A percentile compares a stretch with the other conserved stretches of the same genome.
Conservation (phyloP, 1,284 basidiomycete species). For the Fomitopsis pinicola region DNA sequence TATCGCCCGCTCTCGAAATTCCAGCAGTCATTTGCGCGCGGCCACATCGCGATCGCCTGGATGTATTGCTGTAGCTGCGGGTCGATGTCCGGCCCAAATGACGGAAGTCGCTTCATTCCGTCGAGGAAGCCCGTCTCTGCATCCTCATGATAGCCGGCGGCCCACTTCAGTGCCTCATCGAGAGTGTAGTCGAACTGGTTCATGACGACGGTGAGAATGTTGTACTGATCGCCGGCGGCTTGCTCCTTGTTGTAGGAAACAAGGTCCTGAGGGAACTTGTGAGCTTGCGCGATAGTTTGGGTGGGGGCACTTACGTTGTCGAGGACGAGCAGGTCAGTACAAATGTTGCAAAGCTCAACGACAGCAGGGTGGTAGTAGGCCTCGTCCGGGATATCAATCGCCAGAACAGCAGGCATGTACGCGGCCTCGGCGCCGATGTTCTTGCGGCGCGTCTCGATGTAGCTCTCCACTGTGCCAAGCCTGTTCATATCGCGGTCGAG, state of each 20-base stretch:
- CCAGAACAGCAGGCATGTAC: constrained; percentile 26
- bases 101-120: constrained; percentile 15
- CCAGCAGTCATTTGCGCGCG: constrained; percentile 29
- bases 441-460: constrained; percentile 25
- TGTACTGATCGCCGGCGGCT: constrained; percentile 22
- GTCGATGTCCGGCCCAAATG: constrained; percentile 19
- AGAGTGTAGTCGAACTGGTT: constrained; percentile 14
- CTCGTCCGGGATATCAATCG: constrained; percentile 29
- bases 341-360: constrained; percentile 15
- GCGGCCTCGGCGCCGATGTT: constrained; percentile 26
- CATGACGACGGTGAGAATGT: constrained; percentile 14
- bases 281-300: constrained; percentile 13
- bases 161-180: constrained; percentile 29
- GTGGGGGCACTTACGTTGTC: constrained; percentile 26
- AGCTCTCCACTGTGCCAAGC: constrained; percentile 26
- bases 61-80: constrained; percentile 26
- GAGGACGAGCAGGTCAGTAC: constrained; percentile 13
- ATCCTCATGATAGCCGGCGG: constrained; percentile 22
- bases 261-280: constrained; percentile 19
- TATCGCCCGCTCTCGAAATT: constrained; percentile 33
- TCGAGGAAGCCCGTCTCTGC: constrained; percentile 23
- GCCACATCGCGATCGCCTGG: constrained; percentile 23
- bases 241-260: constrained; percentile 21
- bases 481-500: constrained; percentile 19
- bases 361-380: constrained; percentile 28